Base-by-base conservation (phyloP, 2,329 filamentous ascomycete genomes). In the Hirsutella rhossiliensis region DNA sequence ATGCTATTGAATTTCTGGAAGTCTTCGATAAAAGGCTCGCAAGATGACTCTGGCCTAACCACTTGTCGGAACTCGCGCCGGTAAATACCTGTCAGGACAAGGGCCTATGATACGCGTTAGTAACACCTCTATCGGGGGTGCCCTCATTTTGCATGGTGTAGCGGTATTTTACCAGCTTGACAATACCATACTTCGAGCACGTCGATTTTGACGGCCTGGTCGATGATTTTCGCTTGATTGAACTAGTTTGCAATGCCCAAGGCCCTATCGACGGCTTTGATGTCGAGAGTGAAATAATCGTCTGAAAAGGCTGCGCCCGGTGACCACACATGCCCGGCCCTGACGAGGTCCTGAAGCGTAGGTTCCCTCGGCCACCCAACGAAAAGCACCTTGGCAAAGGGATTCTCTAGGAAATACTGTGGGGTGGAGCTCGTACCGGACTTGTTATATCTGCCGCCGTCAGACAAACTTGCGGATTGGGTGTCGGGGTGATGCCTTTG, bases 1-100 rank as follows among this genome's bases (percentile, higher is more conserved):
- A 67, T 68, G 58, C 63, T 68, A 52, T 68, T 68, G 56, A 66
- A 67, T 52, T 66, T 68, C 45, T 63, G 52, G 49, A 65, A 67
- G 48, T 66, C 62, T 17, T 60, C 45, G 43, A 68, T 67, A 50
- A 65, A 65, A 1, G 64, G 63, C 49, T 68, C 64, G 27, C 48
- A 1, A 68, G 55, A 5, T 2, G 0, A 19, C 50, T 57, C 27
- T 54, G 47, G 11, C 59, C 60, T 0, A 36, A 38, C 36, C 15
- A 43, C 2, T 48, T 15, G 0, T 41, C 38, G 2, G 31, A n/a
- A n/a, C n/a, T 11, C 7, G n/a, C n/a, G n/a, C n/a, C n/a, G n/a
- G n/a, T n/a, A n/a, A n/a, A n/a, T n/a, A n/a, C n/a, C n/a, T n/a
- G n/a, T n/a, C n/a, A n/a, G n/a, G n/a, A n/a, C n/a, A n/a, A n/a